Conservation (phyloP, 2,329 filamentous ascomycete genomes). For the Dothistroma pini region DNA sequence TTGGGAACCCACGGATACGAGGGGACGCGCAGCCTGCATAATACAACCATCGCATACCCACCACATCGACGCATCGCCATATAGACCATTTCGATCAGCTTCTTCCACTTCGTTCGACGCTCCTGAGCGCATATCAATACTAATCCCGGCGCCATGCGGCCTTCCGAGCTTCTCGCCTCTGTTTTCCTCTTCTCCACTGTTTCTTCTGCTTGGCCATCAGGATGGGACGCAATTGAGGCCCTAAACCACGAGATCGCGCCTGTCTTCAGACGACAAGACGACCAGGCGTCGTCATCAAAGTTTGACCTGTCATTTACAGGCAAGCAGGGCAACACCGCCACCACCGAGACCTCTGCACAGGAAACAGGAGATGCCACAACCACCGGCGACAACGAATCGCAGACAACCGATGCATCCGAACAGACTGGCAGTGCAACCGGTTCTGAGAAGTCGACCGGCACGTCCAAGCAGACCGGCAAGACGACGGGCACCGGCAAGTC, state of each 20-base stretch:
- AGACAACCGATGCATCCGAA: conserved; percentile 5
- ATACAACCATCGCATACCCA: conserved; percentile 9
- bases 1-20: conserved; percentile 17
- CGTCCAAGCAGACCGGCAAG: conserved; percentile 22
- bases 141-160: conserved; percentile 32
- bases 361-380: conserved; percentile 19
- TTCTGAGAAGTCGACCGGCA: conserved; percentile 19
- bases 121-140: conserved; percentile 5
- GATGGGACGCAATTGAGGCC: conserved; percentile 26
- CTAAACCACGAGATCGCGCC: conserved; percentile 29
- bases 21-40: conserved; percentile 19
- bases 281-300: conserved; percentile 15
- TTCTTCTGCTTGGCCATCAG: conserved; percentile 30
- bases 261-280: conserved; percentile 28
- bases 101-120: conserved; percentile 4
- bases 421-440: conserved; percentile 15
- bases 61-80: conserved; percentile 9
- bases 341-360: conserved; percentile 20
- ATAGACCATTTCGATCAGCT: conserved; percentile 7
- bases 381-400: conserved; percentile 17
- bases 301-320: conserved; percentile 25
- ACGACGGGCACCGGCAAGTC: conserved; percentile 20
- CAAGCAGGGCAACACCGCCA: conserved; percentile 27
- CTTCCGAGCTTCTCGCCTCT: conserved; percentile 31
- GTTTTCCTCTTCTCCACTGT: conserved; percentile 32